Percentiles rank a stretch among this genome's conserved stretches.
Conservation (phyloP, 306 rosid genomes). For the Pyrus betulifolia region DNA sequence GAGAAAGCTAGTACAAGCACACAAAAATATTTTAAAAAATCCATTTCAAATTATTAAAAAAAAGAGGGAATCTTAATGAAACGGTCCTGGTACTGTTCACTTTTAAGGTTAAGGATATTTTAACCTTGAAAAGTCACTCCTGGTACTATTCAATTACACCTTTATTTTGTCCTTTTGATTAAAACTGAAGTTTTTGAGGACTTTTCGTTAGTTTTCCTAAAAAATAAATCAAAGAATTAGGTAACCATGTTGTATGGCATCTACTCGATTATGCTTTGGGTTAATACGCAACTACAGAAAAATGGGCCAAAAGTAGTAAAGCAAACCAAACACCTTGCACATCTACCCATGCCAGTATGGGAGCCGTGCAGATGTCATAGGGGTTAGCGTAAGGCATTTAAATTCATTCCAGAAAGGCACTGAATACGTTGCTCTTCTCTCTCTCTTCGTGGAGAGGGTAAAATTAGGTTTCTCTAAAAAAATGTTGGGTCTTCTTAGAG, state of each 20-base stretch:
- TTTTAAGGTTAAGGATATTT: too few species aligned
- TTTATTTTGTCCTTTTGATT: too few species aligned
- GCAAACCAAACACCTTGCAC: background rate
- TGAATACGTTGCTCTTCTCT: background rate
- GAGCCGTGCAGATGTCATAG: background rate
- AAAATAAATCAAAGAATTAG: background rate
- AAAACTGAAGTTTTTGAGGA: too few species aligned
- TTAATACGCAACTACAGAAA: background rate
- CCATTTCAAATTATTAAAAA: background rate
- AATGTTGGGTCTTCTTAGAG: background rate
- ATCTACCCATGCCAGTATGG: background rate
- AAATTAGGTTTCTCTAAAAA: background rate
- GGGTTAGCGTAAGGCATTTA: background rate
- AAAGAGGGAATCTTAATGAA: too few species aligned
- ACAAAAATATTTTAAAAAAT: background rate
- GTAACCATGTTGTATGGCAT: background rate
- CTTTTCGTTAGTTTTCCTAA: too few species aligned
- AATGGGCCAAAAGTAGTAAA: background rate
- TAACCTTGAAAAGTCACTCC: too few species aligned
- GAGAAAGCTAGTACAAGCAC: background rate
- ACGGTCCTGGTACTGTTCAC: too few species aligned
- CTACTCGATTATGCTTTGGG: background rate
- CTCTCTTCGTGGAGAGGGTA: too few species aligned
- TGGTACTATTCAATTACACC: too few species aligned
- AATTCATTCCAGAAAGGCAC: background rate